Base-by-base conservation (phyloP, 163 green algal species). In the Volvox carteri region DNA sequence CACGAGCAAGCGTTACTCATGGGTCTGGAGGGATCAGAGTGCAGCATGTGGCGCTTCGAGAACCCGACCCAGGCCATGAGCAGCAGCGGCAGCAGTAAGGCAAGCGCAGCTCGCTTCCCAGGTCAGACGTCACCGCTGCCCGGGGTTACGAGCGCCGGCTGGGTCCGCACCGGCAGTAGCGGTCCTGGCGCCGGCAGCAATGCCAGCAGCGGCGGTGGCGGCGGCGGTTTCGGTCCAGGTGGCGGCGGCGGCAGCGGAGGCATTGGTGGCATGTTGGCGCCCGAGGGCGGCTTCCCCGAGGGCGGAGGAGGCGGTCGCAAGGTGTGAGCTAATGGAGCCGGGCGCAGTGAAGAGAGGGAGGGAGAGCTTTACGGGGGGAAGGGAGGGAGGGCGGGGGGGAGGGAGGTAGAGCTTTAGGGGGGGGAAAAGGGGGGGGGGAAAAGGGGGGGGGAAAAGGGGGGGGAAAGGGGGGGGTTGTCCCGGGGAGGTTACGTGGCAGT, bases 1-100 rank as follows among this genome's bases (percentile, higher is more conserved):
- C 85, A 94, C 33, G 83, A 87, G 35, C 76, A 93, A 52, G n/a
- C 73, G 48, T 44, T 94, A 81, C 68, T 94, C 76, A 86, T 85
- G 18, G 89, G 91, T 7, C 68, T 90, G 56, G 86, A 94, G 25
- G 89, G 91, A 19, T 28, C 25, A 4, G 91, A 94, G 39, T 92
- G 91, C 86, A 41, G 79, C 28, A 81, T 94, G 48, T 84, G 89
- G 75, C 81, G 76, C n/a, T 91, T 94, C 46, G 83, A 88, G 50
- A 58, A 74, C 60, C 78, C 78, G 21, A 60, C 86, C 0, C 39
- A 50, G 6, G 23, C 72, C 0, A 44, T 60, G 3, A 41, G 33
- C 76, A 76, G 23, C 23, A 42, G 54, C 70, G 81, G 50, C 44
- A 41, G 41, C 6, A 70, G 54, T 28, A 54, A 41, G 5, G 11